phyloP scores from a whole-genome alignment of 2,329 filamentous ascomycete genomes.

The Cordyceps tenuipes region DNA sequence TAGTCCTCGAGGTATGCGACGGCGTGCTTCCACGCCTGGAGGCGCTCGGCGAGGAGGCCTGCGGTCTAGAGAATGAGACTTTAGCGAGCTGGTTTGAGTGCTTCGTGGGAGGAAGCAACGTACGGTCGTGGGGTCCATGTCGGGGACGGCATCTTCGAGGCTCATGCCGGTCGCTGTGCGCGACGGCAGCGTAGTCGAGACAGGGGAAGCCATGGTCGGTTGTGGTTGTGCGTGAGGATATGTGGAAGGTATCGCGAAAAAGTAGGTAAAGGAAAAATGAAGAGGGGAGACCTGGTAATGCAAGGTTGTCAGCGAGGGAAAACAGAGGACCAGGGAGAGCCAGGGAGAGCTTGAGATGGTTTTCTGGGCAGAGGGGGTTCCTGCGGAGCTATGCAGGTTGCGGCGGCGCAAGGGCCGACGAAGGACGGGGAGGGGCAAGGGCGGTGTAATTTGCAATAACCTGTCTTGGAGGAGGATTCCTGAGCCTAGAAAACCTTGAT shows the following conservation, averaged over 20 bases:
- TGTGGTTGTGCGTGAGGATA: neutral
- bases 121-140: conserved; percentile 50
- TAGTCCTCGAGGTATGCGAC: conserved; percentile 89
- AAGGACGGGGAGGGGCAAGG: neutral
- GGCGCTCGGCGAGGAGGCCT: conserved; percentile 74
- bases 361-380: neutral
- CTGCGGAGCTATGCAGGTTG: neutral
- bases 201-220: conserved; percentile 8
- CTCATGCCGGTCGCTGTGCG: conserved; percentile 39
- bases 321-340: neutral
- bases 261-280: neutral
- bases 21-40: conserved; percentile 94
- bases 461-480: neutral
- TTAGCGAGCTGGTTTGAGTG: neutral
- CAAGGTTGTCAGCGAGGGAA: neutral
- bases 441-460: neutral
- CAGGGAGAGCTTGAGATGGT: neutral
- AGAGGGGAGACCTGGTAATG: neutral
- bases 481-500: neutral
- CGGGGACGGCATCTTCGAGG: conserved; percentile 51
- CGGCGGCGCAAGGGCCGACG: neutral
- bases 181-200: conserved; percentile 30
- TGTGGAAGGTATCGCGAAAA: neutral
- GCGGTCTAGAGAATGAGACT: conserved; percentile 47
- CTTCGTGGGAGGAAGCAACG: conserved; percentile 19